Percentiles rank a stretch among this genome's conserved stretches.
These are phyloP conservation scores for Gnomoniopsis smithogilvyi DNA, from an alignment of 2,329 filamentous ascomycete genomes.

Conservation along the genomic window DNA sequence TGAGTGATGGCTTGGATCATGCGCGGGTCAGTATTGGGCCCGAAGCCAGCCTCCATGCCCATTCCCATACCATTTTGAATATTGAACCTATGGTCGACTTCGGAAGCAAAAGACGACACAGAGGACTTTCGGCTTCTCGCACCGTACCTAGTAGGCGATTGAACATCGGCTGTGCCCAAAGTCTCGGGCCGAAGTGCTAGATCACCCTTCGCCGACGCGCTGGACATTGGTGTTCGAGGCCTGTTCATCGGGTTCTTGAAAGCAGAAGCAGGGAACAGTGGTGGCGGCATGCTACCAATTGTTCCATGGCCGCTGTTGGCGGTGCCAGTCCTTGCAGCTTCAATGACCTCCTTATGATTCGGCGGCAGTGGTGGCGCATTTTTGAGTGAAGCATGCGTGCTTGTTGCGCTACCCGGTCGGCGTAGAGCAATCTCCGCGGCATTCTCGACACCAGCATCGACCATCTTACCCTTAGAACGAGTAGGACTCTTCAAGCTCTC, in stretches of 20 bases:
- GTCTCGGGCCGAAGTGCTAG: constrained; percentile 53
- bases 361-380: constrained; percentile 69
- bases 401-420: constrained; percentile 72
- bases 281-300: constrained; percentile 69
- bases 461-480: constrained; percentile 34
- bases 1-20: constrained; percentile 99
- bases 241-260: constrained; percentile 42
- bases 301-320: constrained; percentile 41
- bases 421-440: constrained; percentile 35
- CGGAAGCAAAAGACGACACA: constrained; percentile 91
- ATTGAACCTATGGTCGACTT: constrained; percentile 89
- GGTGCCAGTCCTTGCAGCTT: constrained; percentile 66
- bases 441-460: constrained; percentile 33
- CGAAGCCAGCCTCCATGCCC: constrained; percentile 57
- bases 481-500: constrained; percentile 47
- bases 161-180: constrained; percentile 42
- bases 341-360: constrained; percentile 82
- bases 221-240: constrained; percentile 57
- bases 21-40: constrained; percentile 78
- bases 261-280: constrained; percentile 77
- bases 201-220: constrained; percentile 50
- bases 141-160: constrained; percentile 44
- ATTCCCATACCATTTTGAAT: constrained; percentile 53
- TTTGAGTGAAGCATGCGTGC: constrained; percentile 46
- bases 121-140: constrained; percentile 68